phyloP scores from a whole-genome alignment of 2,329 filamentous ascomycete genomes.

The Penicillium concentricum region DNA sequence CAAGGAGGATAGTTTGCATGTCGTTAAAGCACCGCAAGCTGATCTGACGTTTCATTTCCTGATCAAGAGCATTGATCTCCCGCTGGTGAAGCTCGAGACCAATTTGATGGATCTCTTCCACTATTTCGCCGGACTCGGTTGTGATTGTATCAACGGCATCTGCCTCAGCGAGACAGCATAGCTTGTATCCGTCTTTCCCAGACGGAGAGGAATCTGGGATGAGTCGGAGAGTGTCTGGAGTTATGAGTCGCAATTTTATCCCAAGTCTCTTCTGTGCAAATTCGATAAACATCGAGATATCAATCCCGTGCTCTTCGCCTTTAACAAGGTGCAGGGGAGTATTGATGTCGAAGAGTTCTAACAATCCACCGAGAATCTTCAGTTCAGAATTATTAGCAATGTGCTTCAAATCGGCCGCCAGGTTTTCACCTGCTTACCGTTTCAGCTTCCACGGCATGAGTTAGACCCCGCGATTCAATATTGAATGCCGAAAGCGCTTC shows the following conservation, averaged over 20 bases:
- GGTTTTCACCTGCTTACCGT: slow-evolving; percentile 3
- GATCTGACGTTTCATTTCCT: slow-evolving; percentile 27
- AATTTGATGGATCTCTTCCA: slow-evolving; percentile 29
- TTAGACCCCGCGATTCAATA: not conserved
- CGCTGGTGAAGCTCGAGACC: slow-evolving; percentile 31
- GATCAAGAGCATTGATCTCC: slow-evolving; percentile 24
- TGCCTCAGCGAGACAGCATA: slow-evolving; percentile 10
- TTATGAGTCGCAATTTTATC: slow-evolving; percentile 7
- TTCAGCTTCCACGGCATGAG: not conserved
- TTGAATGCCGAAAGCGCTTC: not conserved
- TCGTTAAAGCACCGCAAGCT: slow-evolving; percentile 32
- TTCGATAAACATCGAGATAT: slow-evolving; percentile 6
- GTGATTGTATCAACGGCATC: not conserved
- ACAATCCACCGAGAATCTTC: slow-evolving; percentile 7
- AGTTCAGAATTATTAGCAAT: not conserved
- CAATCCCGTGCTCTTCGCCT: slow-evolving; percentile 13
- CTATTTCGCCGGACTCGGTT: slow-evolving; percentile 8
- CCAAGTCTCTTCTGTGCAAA: not conserved
- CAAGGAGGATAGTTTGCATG: slow-evolving; percentile 31
- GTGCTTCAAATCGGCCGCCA: not conserved
- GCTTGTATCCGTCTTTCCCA: not conserved
- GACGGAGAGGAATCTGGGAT: not conserved
- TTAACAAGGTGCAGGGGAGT: slow-evolving; percentile 20
- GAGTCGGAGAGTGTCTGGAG: not conserved
- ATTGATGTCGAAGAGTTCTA: slow-evolving; percentile 8